Conservation (phyloP, 2,329 filamentous ascomycete genomes). For the Colletotrichum somersetense region DNA sequence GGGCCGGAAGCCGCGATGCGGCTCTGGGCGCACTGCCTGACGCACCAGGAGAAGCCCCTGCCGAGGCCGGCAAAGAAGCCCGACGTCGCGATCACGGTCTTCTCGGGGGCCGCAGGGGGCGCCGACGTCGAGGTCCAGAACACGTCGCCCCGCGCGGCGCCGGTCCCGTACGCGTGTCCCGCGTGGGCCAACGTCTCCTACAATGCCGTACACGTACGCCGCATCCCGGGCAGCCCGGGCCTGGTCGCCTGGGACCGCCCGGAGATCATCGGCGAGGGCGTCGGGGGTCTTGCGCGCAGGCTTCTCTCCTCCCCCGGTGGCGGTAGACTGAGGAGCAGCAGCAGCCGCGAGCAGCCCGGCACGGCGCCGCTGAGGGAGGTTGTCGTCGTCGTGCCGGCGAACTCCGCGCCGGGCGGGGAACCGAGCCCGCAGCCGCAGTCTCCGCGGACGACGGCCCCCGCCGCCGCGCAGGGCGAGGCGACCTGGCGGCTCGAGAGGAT, state of each 20-base stretch:
- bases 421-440: background rate
- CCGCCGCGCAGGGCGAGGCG: constrained; percentile 23
- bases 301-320: constrained; percentile 52
- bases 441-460: background rate
- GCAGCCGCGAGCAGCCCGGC: constrained; percentile 43
- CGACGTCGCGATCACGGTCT: constrained; percentile 62
- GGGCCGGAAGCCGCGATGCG: constrained; percentile 72
- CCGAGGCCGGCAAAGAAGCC: constrained; percentile 50
- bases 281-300: constrained; percentile 55
- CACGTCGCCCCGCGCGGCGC: constrained; percentile 45
- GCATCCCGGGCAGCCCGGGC: constrained; percentile 56
- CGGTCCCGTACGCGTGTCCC: constrained; percentile 58
- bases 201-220: constrained; percentile 57
- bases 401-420: background rate
- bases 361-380: constrained; percentile 52
- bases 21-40: constrained; percentile 64
- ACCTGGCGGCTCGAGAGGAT: constrained; percentile 37
- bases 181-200: constrained; percentile 62
- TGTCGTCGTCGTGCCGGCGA: constrained; percentile 42
- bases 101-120: constrained; percentile 50
- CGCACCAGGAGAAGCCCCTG: constrained; percentile 49
- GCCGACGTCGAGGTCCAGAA: constrained; percentile 42
- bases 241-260: constrained; percentile 64
- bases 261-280: constrained; percentile 58
- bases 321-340: constrained; percentile 50